Conservation (phyloP, 2,329 filamentous ascomycete genomes). For the Ophiocordyceps camponoti-rufipedis region DNA sequence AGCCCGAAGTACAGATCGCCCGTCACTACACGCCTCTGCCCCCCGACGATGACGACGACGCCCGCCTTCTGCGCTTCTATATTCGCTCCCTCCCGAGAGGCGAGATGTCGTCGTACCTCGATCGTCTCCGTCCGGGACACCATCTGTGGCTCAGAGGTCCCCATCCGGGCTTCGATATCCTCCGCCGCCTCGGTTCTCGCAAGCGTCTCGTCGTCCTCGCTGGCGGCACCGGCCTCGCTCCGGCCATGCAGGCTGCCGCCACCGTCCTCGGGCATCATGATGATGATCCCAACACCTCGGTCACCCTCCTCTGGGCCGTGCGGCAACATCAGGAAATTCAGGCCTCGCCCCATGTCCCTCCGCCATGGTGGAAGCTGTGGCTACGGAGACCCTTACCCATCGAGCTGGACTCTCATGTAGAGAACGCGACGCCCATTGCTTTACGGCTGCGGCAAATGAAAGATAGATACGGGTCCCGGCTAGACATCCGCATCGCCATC, state of each 20-base stretch:
- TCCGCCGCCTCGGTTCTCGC: slow-evolving; percentile 11
- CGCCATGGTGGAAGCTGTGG: slow-evolving; percentile 11
- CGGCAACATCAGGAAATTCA: slow-evolving; percentile 35
- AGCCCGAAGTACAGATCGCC: slow-evolving; percentile 84
- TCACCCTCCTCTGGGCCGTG: slow-evolving; percentile 72
- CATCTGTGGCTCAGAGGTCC: slow-evolving; percentile 65
- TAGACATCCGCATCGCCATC: slow-evolving; percentile 59
- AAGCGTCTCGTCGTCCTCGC: slow-evolving; percentile 61
- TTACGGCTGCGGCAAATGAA: slow-evolving; percentile 46
- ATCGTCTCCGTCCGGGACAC: slow-evolving; percentile 41
- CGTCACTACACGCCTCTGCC: slow-evolving; percentile 83
- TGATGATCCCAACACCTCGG: slow-evolving; percentile 10
- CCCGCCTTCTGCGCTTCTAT: slow-evolving; percentile 45
- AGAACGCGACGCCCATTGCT: slow-evolving; percentile 30
- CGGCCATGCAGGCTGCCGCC: slow-evolving; percentile 64
- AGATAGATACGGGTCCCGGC: slow-evolving; percentile 29
- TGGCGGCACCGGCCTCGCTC: slow-evolving; percentile 82
- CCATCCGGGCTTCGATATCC: slow-evolving; percentile 44
- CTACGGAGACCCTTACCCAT: slow-evolving; percentile 4
- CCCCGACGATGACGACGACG: slow-evolving; percentile 16
- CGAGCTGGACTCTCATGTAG: slow-evolving; percentile 6
- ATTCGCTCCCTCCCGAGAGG: slow-evolving; percentile 64
- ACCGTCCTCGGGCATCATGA: slow-evolving; percentile 29
- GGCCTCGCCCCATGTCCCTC: not conserved
- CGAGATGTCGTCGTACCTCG: slow-evolving; percentile 73